Conservation (phyloP, 2,329 filamentous ascomycete species). For the Coniochaeta prunicola region DNA sequence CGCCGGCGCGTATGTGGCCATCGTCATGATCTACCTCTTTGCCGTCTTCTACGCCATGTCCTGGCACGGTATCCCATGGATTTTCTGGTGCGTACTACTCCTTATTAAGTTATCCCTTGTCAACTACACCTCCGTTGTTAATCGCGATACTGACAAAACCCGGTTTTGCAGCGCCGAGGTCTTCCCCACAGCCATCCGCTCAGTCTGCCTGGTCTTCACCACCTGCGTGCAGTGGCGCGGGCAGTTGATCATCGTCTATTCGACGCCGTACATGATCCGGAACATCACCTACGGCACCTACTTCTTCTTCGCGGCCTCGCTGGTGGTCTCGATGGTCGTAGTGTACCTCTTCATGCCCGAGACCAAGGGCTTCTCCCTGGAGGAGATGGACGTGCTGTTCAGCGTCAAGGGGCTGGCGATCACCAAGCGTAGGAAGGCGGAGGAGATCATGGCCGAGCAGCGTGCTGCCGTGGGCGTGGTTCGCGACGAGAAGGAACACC, state of each 20-base stretch:
- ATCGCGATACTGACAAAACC: too few species aligned
- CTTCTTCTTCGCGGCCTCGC: slow-evolving; percentile 42
- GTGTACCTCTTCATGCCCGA: slow-evolving; percentile 43
- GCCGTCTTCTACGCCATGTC: slow-evolving; percentile 25
- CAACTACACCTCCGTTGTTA: too few species aligned
- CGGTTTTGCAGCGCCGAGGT: slow-evolving; percentile 33
- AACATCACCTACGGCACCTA: slow-evolving; percentile 40
- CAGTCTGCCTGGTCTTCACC: too few species aligned
- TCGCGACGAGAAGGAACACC: too few species aligned
- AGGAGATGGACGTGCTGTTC: slow-evolving; percentile 32
- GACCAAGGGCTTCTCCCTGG: slow-evolving; percentile 42
- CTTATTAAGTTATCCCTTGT: too few species aligned
- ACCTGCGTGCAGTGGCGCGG: too few species aligned
- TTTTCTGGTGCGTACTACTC: slow-evolving; percentile 15
- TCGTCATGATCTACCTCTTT: slow-evolving; percentile 43
- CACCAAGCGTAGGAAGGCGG: too few species aligned
- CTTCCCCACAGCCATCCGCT: too few species aligned
- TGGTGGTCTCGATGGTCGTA: slow-evolving; percentile 37
- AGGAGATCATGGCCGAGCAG: too few species aligned
- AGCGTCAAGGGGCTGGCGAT: too few species aligned
- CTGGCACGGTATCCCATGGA: slow-evolving; percentile 19
- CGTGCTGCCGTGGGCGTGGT: too few species aligned
- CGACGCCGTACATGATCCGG: slow-evolving; percentile 33
- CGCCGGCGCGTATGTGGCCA: slow-evolving; percentile 35
- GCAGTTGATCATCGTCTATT: slow-evolving; percentile 28